phyloP scores from a whole-genome alignment of 139 green algal species.

The Deuterostichococcus epilithicus region DNA sequence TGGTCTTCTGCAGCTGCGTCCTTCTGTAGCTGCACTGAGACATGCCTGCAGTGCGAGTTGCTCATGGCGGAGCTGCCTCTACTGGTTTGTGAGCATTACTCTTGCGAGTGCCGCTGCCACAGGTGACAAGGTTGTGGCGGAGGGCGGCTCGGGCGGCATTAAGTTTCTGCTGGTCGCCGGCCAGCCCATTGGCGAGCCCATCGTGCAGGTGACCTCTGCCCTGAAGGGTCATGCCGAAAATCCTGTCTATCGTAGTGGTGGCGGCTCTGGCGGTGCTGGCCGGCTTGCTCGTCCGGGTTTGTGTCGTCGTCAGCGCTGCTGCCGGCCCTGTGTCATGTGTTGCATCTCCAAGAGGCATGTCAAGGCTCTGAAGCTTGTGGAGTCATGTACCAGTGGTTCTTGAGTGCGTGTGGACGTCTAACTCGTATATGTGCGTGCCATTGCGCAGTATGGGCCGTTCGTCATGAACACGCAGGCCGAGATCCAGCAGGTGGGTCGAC shows the following conservation, averaged over 20 bases:
- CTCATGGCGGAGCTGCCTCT: not conserved
- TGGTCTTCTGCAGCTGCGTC: no score
- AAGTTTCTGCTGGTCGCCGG: conserved; percentile 80
- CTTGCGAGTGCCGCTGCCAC: conserved; percentile 10
- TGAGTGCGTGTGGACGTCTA: not conserved
- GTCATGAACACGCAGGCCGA: conserved; percentile 84
- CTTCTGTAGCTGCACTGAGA: no score
- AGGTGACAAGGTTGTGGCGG: conserved; percentile 2
- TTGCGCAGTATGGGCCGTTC: conserved; percentile 46
- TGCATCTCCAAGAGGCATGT: not conserved
- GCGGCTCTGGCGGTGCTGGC: not conserved
- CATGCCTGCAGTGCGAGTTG: conserved; percentile 16
- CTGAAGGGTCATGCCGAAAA: not conserved
- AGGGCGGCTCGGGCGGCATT: conserved; percentile 24
- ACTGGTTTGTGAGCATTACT: conserved; percentile 16
- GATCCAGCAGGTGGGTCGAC: conserved; percentile 71
- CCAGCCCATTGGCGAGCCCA: conserved; percentile 79
- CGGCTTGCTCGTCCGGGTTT: not conserved
- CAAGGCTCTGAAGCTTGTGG: not conserved
- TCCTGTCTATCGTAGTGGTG: not conserved
- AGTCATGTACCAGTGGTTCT: not conserved
- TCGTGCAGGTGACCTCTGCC: conserved; percentile 59
- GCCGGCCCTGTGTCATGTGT: not conserved
- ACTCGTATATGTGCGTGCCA: not conserved
- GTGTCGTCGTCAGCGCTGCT: not conserved